phyloP scores from a whole-genome alignment of 169 alveolate genomes.

The Plasmodium gonderi region DNA sequence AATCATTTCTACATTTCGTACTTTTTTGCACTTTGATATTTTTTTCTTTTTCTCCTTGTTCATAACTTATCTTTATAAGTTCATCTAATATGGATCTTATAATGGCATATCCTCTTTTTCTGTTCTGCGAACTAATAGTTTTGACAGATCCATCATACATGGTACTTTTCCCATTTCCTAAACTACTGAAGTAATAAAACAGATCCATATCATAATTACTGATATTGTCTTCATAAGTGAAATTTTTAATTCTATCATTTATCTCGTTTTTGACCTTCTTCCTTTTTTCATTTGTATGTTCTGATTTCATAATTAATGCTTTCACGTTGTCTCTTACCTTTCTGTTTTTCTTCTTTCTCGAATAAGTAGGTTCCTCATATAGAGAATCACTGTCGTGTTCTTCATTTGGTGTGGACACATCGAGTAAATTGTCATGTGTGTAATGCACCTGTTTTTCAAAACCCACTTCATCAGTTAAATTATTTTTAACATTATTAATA shows the following conservation, averaged over 20 bases:
- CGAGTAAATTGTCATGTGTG: not conserved
- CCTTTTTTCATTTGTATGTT: not conserved
- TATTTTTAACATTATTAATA: not conserved
- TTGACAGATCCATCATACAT: no score
- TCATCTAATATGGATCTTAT: not conserved
- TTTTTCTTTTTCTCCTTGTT: not conserved
- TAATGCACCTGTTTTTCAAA: not conserved
- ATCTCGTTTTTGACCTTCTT: not conserved
- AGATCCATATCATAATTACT: constrained; percentile 2
- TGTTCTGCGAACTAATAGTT: not conserved
- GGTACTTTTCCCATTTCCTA: not conserved
- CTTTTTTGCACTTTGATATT: not conserved
- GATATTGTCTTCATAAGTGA: not conserved
- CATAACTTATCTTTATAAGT: not conserved
- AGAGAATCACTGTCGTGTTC: not conserved
- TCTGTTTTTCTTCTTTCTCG: not conserved
- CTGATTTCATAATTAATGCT: not conserved
- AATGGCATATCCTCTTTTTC: not conserved
- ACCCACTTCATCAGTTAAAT: not conserved
- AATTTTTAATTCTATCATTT: not conserved
- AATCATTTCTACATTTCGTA: not conserved
- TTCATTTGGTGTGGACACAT: not conserved
- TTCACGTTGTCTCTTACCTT: not conserved
- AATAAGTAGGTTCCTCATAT: not conserved
- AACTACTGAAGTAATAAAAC: not conserved